These are phyloP conservation scores for Agastache rugosa DNA, from an alignment of 257 asterid species.

Conservation along the genomic window DNA sequence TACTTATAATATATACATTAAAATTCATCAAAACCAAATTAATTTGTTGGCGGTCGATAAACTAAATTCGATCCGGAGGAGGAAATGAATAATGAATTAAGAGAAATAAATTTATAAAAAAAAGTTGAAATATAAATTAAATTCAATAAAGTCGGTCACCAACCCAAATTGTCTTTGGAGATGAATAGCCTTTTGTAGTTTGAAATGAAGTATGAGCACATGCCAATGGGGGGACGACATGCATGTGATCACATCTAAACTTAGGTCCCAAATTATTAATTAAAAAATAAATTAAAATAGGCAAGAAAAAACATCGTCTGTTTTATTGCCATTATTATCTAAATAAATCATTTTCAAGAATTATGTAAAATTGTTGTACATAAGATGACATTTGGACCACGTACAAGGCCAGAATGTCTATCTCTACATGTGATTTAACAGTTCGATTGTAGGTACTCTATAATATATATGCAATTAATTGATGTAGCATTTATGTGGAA, in stretches of 20 bases:
- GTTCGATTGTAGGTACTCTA: not conserved
- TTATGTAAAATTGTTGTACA: not conserved
- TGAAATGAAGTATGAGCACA: conserved; percentile 17
- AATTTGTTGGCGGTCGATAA: too few relatives aligned
- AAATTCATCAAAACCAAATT: too few relatives aligned
- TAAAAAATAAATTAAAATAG: not conserved
- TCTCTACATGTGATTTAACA: not conserved
- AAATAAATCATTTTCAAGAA: not conserved
- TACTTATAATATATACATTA: too few relatives aligned
- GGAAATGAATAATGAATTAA: too few relatives aligned
- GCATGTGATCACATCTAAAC: conserved; percentile 1
- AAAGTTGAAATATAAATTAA: not conserved
- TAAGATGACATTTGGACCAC: not conserved
- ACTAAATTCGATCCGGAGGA: too few relatives aligned
- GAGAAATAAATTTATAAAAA: too few relatives aligned
- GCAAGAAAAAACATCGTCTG: not conserved
- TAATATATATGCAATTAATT: not conserved
- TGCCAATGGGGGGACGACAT: conserved; percentile 24
- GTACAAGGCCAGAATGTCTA: not conserved
- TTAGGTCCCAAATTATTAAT: not conserved
- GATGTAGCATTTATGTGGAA: not conserved
- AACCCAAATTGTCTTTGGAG: not conserved
- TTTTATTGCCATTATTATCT: not conserved
- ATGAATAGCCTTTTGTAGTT: not conserved
- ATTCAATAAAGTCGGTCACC: not conserved